Conservation (phyloP, 345 rosid species). For the Pugionium cornutum region DNA sequence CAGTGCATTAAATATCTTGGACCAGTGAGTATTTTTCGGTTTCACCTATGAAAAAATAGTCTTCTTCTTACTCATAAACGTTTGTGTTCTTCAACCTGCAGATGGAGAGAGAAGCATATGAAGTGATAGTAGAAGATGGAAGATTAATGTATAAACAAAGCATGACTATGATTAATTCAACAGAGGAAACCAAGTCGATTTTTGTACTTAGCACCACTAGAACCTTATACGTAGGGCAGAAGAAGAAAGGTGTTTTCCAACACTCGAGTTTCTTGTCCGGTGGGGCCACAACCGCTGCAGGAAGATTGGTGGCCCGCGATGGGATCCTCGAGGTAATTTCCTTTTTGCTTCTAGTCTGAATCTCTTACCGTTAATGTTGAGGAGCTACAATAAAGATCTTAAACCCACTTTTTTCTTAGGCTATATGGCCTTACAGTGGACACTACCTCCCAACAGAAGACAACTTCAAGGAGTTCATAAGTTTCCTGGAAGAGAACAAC, state of each 20-base stretch:
- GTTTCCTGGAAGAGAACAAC: conserved; percentile 57
- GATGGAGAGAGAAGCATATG: conserved; percentile 66
- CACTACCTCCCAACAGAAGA: conserved; percentile 72
- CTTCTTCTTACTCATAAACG: background rate
- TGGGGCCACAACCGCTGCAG: conserved; percentile 68
- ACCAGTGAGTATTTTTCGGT: conserved; percentile 48
- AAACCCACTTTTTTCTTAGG: conserved; percentile 36
- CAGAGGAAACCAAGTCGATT: conserved; percentile 59
- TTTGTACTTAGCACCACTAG: conserved; percentile 71
- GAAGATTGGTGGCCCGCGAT: conserved; percentile 55
- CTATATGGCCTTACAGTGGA: conserved; percentile 74
- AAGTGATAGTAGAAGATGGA: conserved; percentile 63
- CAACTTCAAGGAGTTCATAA: conserved; percentile 55
- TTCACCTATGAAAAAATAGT: conserved; percentile 5
- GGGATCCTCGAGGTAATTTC: conserved; percentile 57
- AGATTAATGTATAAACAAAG: conserved; percentile 51
- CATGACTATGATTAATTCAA: conserved; percentile 45
- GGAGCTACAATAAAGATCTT: background rate
- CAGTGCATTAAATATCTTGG: conserved; percentile 72
- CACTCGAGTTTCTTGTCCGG: conserved; percentile 72
- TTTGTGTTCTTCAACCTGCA: conserved; percentile 37
- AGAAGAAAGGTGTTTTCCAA: conserved; percentile 65
- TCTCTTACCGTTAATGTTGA: background rate
- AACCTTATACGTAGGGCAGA: conserved; percentile 59
- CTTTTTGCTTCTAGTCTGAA: background rate